Evolutionary conservation across 2,329 filamentous ascomycete genomes (phyloP).

Genomic region (Fusarium globosum): DNA sequence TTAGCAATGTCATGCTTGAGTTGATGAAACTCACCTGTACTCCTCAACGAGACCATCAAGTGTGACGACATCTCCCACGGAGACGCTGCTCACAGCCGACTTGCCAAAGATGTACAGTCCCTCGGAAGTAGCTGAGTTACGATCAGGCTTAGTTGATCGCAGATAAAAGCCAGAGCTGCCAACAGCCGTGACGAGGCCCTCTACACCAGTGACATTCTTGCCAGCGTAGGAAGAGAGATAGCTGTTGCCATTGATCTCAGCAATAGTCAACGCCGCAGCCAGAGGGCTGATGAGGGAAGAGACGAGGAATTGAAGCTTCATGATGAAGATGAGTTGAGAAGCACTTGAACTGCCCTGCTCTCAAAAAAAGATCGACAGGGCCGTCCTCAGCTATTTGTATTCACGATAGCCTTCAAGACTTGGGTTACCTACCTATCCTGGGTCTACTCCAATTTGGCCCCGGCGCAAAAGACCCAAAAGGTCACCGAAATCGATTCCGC

Average conservation of each 20-base stretch:
- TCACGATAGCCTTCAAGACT: not conserved
- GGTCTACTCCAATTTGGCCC: not conserved
- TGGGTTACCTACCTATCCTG: conserved; percentile 18
- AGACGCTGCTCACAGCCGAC: conserved; percentile 61
- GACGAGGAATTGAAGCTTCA: conserved; percentile 48
- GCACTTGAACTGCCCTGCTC: conserved; percentile 4
- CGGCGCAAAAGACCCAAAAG: conserved; percentile 28
- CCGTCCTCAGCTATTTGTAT: conserved; percentile 36
- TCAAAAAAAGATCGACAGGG: conserved; percentile 2
- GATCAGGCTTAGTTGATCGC: conserved; percentile 67
- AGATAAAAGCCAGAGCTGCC: conserved; percentile 72
- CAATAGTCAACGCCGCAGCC: conserved; percentile 60
- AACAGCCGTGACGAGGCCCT: conserved; percentile 73
- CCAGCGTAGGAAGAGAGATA: conserved; percentile 71
- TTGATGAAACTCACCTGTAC: conserved; percentile 54
- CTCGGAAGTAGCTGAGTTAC: conserved; percentile 68
- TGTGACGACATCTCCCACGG: conserved; percentile 71
- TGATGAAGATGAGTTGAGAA: conserved; percentile 14
- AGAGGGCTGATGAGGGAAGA: conserved; percentile 38
- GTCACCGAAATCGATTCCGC: conserved; percentile 26
- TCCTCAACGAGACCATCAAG: conserved; percentile 71
- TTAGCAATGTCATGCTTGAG: not conserved
- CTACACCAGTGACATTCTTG: conserved; percentile 66
- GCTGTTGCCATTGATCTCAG: conserved; percentile 73
- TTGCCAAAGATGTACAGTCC: conserved; percentile 73